These are phyloP conservation scores for Microcyclosporella mali DNA, from an alignment of 2,329 filamentous ascomycete genomes.

Conservation along the genomic window DNA sequence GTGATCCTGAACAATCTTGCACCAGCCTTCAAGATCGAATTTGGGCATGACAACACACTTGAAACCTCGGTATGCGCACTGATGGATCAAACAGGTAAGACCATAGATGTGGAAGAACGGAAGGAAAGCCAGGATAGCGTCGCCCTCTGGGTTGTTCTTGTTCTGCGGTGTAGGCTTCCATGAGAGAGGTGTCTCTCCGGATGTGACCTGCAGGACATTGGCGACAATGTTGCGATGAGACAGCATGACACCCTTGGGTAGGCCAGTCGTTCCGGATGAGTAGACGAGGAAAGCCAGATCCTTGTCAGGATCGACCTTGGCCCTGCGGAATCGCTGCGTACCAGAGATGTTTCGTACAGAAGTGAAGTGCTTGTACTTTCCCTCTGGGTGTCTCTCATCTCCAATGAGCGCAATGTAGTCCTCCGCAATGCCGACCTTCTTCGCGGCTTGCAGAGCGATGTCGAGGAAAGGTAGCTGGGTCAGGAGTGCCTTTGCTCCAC, in stretches of 20 bases:
- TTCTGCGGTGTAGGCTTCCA: slow-evolving; percentile 29
- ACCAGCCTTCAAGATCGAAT: slow-evolving; percentile 77
- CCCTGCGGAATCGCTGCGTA: slow-evolving; percentile 52
- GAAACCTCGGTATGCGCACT: slow-evolving; percentile 59
- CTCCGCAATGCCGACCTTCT: slow-evolving; percentile 61
- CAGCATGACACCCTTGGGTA: slow-evolving; percentile 77
- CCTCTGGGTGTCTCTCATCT: slow-evolving; percentile 55
- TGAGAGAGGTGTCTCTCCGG: slow-evolving; percentile 46
- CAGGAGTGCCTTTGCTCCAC: slow-evolving; percentile 64
- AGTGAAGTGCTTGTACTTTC: slow-evolving; percentile 64
- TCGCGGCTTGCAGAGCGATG: slow-evolving; percentile 61
- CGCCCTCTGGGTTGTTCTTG: slow-evolving; percentile 51
- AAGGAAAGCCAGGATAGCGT: slow-evolving; percentile 69
- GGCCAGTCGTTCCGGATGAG: slow-evolving; percentile 80
- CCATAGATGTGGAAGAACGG: slow-evolving; percentile 89
- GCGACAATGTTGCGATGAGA: slow-evolving; percentile 76
- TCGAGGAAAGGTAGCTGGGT: slow-evolving; percentile 65
- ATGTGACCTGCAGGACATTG: slow-evolving; percentile 50
- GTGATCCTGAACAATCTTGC: slow-evolving; percentile 67
- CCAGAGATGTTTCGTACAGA: slow-evolving; percentile 60
- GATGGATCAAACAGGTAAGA: slow-evolving; percentile 66
- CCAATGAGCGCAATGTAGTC: slow-evolving; percentile 73
- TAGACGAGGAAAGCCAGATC: slow-evolving; percentile 84
- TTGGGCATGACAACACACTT: slow-evolving; percentile 66
- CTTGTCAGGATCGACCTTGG: slow-evolving; percentile 59